A percentile compares a stretch with the other conserved stretches of the same genome.
phyloP scores from a whole-genome alignment of 345 rosid species.

The Syzygium grande region DNA sequence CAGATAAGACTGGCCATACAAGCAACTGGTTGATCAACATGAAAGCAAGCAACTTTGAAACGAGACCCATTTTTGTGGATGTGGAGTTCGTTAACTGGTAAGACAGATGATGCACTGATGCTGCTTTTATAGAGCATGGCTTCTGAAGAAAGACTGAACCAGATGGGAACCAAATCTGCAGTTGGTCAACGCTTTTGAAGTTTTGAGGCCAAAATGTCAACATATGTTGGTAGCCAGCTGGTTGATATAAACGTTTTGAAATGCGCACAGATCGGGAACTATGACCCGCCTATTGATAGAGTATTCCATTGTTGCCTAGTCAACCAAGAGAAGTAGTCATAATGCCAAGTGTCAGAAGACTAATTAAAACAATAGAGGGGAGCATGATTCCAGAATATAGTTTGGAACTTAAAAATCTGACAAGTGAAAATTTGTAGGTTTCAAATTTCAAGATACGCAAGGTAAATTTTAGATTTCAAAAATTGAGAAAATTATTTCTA shows the following conservation, averaged over 20 bases:
- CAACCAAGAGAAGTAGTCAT: background rate
- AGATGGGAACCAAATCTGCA: background rate
- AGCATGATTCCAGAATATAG: no score
- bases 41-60: background rate
- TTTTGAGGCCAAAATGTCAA: background rate
- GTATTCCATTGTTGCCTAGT: background rate
- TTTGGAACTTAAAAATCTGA: no score
- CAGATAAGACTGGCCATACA: background rate
- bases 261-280: background rate
- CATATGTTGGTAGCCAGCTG: background rate
- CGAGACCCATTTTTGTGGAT: background rate
- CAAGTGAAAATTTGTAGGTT: no score
- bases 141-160: background rate
- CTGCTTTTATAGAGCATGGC: background rate
- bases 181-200: background rate
- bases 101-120: background rate
- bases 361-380: no score
- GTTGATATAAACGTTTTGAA: background rate
- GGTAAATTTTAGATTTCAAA: no score
- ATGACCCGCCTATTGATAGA: background rate
- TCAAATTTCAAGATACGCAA: no score
- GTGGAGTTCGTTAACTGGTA: background rate
- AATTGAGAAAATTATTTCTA: no score
- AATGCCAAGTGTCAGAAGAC: background rate
- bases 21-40: background rate